Percentiles rank a stretch among this genome's conserved stretches.
phyloP scores from a whole-genome alignment of 768 basidiomycete genomes.

The Leccinum fibrillosum region DNA sequence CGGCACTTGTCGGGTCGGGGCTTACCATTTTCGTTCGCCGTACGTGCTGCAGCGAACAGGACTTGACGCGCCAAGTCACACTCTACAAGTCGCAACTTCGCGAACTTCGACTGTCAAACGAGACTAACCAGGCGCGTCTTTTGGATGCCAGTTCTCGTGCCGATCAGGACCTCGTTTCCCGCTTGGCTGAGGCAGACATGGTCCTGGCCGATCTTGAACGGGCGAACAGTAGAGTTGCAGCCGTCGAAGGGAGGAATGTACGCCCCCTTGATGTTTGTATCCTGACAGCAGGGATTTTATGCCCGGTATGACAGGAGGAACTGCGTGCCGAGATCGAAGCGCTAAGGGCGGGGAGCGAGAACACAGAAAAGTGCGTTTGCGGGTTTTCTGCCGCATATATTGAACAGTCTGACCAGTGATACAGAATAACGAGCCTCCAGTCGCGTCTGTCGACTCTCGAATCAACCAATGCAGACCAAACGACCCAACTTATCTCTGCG shows the following conservation, averaged over 20 bases:
- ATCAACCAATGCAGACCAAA: constrained; percentile 36
- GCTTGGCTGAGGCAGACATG: constrained; percentile 92
- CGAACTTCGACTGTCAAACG: constrained; percentile 87
- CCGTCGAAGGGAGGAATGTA: constrained; percentile 92
- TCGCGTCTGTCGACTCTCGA: constrained; percentile 73
- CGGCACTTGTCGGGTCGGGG: background rate
- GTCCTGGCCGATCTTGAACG: constrained; percentile 90
- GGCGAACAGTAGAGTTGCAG: constrained; percentile 90
- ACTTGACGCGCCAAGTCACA: constrained; percentile 88
- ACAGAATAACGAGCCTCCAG: constrained; percentile 47
- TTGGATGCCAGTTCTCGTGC: constrained; percentile 89
- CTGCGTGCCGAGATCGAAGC: constrained; percentile 93
- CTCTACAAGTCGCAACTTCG: constrained; percentile 85
- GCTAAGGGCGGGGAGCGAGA: constrained; percentile 74
- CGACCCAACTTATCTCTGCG: constrained; percentile 9
- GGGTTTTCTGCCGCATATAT: background rate
- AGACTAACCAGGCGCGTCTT: constrained; percentile 89
- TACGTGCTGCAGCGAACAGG: constrained; percentile 67
- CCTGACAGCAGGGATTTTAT: background rate
- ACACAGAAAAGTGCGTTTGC: constrained; percentile 59
- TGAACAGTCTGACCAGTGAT: background rate
- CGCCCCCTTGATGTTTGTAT: constrained; percentile 14
- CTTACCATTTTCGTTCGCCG: background rate
- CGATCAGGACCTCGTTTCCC: constrained; percentile 90
- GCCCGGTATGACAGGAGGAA: constrained; percentile 59